Evolutionary conservation across 2,329 filamentous ascomycete species (phyloP).

Genomic region (Aureobasidium sp.): DNA sequence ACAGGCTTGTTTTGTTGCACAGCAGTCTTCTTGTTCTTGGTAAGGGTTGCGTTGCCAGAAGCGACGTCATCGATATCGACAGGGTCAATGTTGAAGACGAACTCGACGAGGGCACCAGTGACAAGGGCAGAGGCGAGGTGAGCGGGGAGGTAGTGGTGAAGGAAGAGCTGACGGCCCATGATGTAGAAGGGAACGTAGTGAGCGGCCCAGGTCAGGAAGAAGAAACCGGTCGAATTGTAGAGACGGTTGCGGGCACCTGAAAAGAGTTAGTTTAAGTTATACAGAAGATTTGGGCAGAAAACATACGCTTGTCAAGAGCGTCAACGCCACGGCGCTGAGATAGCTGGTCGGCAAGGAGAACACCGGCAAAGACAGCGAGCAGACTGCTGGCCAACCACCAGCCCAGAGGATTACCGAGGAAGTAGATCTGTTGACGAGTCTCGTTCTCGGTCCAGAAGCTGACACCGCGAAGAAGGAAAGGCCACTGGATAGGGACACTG

Average conservation of each 20-base stretch:
- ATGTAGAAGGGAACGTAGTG: slow-evolving; percentile 97
- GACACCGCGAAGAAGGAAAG: slow-evolving; percentile 91
- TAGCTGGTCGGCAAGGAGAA: slow-evolving; percentile 86
- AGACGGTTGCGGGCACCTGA: slow-evolving; percentile 81
- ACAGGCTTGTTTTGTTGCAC: slow-evolving; percentile 63
- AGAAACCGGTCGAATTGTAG: slow-evolving; percentile 98
- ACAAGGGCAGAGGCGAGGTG: slow-evolving; percentile 88
- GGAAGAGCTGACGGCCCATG: slow-evolving; percentile 96
- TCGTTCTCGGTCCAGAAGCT: slow-evolving; percentile 99
- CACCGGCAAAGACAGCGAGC: slow-evolving; percentile 86
- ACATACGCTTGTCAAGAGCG: slow-evolving; percentile 86
- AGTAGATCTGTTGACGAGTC: slow-evolving; percentile 95
- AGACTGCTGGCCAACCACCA: slow-evolving; percentile 96
- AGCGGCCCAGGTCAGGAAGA: slow-evolving; percentile 95
- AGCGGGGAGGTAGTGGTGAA: slow-evolving; percentile 94
- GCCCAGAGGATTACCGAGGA: slow-evolving; percentile 90
- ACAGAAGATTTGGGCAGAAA: neutral
- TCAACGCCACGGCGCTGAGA: slow-evolving; percentile 89
- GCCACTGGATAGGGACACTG: slow-evolving; percentile 93
- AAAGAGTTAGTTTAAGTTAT: slow-evolving; percentile 27
- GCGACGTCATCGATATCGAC: slow-evolving; percentile 49
- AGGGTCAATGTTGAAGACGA: slow-evolving; percentile 88
- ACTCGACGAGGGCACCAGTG: slow-evolving; percentile 85
- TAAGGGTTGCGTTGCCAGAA: slow-evolving; percentile 32
- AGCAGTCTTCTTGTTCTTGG: slow-evolving; percentile 28